Percentiles rank a stretch among this genome's conserved stretches.
These are phyloP conservation scores for Rugonectria rugulosa DNA, from an alignment of 2,329 filamentous ascomycete species.

Conservation along the genomic window DNA sequence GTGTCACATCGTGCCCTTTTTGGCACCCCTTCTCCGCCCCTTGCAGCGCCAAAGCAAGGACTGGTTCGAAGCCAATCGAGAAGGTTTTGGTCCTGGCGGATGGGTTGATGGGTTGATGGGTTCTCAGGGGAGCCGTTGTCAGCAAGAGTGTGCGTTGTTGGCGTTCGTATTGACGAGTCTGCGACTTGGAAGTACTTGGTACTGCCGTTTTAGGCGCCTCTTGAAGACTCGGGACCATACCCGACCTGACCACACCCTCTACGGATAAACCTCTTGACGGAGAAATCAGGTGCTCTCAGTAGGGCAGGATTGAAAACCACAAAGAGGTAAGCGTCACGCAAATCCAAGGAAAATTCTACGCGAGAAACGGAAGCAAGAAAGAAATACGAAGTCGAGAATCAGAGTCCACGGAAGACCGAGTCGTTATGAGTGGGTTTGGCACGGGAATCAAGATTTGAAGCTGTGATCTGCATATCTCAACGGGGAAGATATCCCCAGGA, in stretches of 20 bases:
- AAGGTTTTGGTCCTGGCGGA: background rate
- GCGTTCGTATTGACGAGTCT: slow-evolving; percentile 8
- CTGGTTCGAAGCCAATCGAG: slow-evolving; percentile 16
- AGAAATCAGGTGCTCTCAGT: too few relatives aligned
- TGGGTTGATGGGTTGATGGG: too few relatives aligned
- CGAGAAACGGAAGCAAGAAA: too few relatives aligned
- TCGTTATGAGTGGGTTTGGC: slow-evolving; percentile 1
- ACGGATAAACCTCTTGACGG: too few relatives aligned
- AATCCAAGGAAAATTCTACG: too few relatives aligned
- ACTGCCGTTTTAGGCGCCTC: background rate
- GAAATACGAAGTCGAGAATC: slow-evolving; percentile 6
- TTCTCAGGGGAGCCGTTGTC: slow-evolving; percentile 7
- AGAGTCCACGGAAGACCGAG: too few relatives aligned
- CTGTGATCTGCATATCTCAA: background rate
- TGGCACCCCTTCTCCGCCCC: slow-evolving; percentile 15
- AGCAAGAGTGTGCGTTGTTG: background rate
- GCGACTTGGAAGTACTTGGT: background rate
- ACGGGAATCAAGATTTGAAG: slow-evolving; percentile 6
- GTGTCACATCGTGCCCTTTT: slow-evolving; percentile 16
- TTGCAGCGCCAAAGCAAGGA: slow-evolving; percentile 18
- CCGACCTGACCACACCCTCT: too few relatives aligned
- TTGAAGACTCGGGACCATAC: too few relatives aligned
- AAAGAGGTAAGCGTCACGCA: too few relatives aligned
- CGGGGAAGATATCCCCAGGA: background rate
- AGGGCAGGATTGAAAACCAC: too few relatives aligned